phyloP scores from a whole-genome alignment of 2,329 filamentous ascomycete genomes.

The Botrytis elliptica region DNA sequence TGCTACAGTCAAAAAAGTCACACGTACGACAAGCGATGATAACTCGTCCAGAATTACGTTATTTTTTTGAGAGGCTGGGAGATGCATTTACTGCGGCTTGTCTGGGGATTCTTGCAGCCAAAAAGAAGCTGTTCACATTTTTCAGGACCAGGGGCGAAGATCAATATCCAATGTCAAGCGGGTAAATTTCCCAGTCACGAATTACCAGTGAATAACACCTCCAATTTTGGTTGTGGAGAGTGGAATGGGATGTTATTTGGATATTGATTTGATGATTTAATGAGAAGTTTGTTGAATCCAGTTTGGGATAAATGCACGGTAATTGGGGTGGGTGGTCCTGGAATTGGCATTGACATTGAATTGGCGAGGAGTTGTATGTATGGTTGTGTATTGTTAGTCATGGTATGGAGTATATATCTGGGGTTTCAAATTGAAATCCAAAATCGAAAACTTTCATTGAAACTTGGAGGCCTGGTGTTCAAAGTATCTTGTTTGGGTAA shows the following conservation, averaged over 20 bases:
- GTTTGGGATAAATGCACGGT: neutral
- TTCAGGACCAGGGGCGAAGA: too few species aligned
- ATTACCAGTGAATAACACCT: neutral
- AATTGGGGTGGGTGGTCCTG: neutral
- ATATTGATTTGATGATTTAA: neutral
- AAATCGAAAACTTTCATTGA: neutral
- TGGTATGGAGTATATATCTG: neutral
- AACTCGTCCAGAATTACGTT: neutral
- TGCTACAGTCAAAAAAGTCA: neutral
- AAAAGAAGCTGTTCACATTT: neutral
- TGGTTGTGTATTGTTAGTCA: neutral
- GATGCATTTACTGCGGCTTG: neutral
- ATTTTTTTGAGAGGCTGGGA: neutral
- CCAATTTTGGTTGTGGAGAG: neutral
- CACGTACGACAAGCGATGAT: too few species aligned
- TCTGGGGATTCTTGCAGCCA: neutral
- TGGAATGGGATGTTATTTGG: too few species aligned
- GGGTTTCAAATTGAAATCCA: neutral
- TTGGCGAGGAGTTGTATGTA: neutral
- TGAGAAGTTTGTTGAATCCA: neutral
- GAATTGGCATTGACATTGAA: neutral
- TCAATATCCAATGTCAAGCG: neutral
- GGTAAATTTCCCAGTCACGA: neutral
- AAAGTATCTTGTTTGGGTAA: neutral
- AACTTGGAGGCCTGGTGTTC: neutral